A percentile compares a stretch with the other conserved stretches of the same genome.
phyloP scores from a whole-genome alignment of 306 rosid species.

The Mimosa bimucronata region DNA sequence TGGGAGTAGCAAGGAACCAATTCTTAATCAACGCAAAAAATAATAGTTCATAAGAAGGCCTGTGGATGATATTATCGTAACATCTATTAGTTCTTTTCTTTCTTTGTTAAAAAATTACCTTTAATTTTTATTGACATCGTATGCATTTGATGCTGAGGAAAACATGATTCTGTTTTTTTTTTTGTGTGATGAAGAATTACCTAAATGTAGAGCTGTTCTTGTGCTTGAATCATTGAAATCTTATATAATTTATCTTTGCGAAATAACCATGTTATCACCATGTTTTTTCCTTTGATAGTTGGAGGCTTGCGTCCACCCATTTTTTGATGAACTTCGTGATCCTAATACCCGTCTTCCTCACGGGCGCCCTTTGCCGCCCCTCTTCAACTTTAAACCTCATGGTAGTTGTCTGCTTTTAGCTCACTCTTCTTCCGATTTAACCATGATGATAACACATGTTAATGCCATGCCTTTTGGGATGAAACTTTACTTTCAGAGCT shows the following conservation, averaged over 20 bases:
- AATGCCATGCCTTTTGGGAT: neutral
- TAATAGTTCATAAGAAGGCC: neutral
- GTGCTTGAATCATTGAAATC: neutral
- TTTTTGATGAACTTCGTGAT: constrained; percentile 72
- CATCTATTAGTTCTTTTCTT: no score
- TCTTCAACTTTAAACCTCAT: constrained; percentile 73
- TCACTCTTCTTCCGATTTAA: neutral
- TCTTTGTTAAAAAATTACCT: no score
- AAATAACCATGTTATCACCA: constrained; percentile 2
- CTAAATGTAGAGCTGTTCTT: neutral
- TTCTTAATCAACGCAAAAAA: neutral
- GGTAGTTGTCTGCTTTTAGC: constrained; percentile 40
- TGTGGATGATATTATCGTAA: neutral
- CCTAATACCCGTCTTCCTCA: constrained; percentile 62
- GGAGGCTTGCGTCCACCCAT: constrained; percentile 65
- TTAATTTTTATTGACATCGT: neutral
- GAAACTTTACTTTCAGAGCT: constrained; percentile 46
- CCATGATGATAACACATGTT: neutral
- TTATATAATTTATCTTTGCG: neutral
- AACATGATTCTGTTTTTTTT: neutral
- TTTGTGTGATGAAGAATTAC: neutral
- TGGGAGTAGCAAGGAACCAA: neutral
- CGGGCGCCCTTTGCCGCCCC: constrained; percentile 68
- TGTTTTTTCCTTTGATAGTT: constrained; percentile 40
- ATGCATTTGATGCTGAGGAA: neutral